These are phyloP conservation scores for Guadua angustifolia DNA, from an alignment of 176 grass and related monocot species.

Conservation along the genomic window DNA sequence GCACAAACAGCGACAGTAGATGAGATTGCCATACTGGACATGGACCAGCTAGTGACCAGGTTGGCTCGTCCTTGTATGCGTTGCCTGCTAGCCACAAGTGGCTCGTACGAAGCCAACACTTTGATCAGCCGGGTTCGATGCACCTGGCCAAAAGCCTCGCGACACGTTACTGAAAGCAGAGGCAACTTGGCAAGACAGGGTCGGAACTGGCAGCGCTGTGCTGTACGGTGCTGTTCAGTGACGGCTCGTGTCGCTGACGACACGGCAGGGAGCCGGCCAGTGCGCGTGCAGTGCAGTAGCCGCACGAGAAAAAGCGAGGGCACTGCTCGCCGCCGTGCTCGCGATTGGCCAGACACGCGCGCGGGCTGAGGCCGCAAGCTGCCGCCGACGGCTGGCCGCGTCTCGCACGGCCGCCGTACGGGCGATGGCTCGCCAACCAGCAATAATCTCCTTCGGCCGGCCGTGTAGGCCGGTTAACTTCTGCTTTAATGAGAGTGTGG, in stretches of 20 bases:
- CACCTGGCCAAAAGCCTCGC: slow-evolving; percentile 22
- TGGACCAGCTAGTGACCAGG: not conserved
- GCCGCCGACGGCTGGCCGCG: no score
- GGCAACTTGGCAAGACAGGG: not conserved
- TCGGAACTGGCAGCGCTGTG: not conserved
- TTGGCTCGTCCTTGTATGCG: not conserved
- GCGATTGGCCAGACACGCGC: not conserved
- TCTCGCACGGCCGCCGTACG: no score
- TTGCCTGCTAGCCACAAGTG: no score
- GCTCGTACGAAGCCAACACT: not conserved
- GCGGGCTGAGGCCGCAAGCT: no score
- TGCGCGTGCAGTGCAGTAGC: not conserved
- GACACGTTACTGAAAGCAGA: not conserved
- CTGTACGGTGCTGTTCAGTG: not conserved
- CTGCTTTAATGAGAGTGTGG: no score
- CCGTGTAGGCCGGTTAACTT: no score
- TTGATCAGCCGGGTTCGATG: not conserved
- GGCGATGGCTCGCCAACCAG: no score
- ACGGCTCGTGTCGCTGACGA: not conserved
- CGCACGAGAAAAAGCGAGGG: not conserved
- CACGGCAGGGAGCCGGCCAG: not conserved
- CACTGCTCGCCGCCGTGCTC: not conserved
- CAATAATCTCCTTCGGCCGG: no score
- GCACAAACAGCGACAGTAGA: not conserved
- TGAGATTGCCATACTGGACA: not conserved